A percentile compares a stretch with the other conserved stretches of the same genome.
Conservation (phyloP, 257 asterid genomes). For the Hygrophila difformis region DNA sequence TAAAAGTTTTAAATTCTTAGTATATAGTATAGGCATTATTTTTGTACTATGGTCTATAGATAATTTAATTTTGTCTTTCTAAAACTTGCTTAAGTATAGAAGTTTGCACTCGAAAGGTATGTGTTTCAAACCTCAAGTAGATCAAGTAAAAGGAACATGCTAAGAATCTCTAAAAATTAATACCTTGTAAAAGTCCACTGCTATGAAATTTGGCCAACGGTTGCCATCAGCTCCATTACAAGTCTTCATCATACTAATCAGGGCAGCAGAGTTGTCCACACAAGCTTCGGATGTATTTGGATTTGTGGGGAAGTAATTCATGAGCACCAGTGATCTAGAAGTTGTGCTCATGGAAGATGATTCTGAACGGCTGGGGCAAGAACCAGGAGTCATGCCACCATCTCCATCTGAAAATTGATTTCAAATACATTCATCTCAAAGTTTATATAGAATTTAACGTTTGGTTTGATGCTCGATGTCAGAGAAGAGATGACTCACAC, state of each 20-base stretch:
- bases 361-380: constrained; percentile 66
- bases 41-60: neutral
- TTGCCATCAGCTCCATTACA: constrained; percentile 50
- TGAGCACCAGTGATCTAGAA: constrained; percentile 49
- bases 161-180: neutral
- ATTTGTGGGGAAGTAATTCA: constrained; percentile 59
- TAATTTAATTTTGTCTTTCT: neutral
- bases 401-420: constrained; percentile 59
- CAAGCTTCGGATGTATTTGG: constrained; percentile 56
- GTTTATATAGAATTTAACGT: neutral
- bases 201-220: constrained; percentile 92
- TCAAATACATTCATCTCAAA: neutral
- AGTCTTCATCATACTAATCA: constrained; percentile 43
- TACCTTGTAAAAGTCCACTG: constrained; percentile 81
- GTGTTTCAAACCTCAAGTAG: too few relatives aligned
- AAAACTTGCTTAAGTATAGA: neutral
- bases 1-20: too few relatives aligned
- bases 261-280: constrained; percentile 56
- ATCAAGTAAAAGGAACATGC: neutral
- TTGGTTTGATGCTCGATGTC: neutral
- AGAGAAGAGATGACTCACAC: constrained; percentile 39
- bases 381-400: constrained; percentile 51
- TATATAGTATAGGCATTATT: too few relatives aligned
- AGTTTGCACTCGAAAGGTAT: neutral
- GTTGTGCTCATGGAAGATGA: constrained; percentile 60